Evolutionary conservation across 2,329 filamentous ascomycete species (phyloP).

Genomic region (Plectosphaerella sp.): DNA sequence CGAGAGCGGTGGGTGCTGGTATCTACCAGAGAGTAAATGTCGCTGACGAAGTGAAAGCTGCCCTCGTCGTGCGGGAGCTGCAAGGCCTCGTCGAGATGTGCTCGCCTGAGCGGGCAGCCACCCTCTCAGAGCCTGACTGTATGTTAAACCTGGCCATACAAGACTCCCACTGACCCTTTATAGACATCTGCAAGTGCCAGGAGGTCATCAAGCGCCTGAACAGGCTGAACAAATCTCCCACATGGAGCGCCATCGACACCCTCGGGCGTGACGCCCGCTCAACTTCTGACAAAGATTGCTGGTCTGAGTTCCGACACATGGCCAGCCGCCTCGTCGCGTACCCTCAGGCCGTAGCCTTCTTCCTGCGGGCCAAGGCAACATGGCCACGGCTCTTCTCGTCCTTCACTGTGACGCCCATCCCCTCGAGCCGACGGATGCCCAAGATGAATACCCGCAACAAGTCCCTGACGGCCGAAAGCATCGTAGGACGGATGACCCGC

Average conservation of each 20-base stretch:
- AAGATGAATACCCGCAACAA: constrained; percentile 15
- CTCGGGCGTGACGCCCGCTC: background rate
- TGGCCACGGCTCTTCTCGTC: constrained; percentile 26
- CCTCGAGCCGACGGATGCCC: constrained; percentile 14
- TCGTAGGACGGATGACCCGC: constrained; percentile 17
- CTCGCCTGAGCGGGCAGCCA: too few relatives aligned
- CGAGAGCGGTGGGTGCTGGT: background rate
- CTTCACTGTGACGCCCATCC: constrained; percentile 18
- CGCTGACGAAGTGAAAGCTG: background rate
- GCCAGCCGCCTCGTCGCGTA: background rate
- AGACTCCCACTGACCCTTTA: too few relatives aligned
- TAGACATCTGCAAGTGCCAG: background rate
- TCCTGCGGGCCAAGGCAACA: constrained; percentile 6
- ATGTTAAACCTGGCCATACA: background rate
- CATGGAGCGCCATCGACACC: background rate
- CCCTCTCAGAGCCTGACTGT: background rate
- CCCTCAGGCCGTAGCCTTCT: background rate
- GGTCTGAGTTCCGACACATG: background rate
- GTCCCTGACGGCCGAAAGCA: constrained; percentile 10
- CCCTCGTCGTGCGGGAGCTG: too few relatives aligned
- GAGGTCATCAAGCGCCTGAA: background rate
- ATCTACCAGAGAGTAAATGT: background rate
- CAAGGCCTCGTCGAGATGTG: too few relatives aligned
- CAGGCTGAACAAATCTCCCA: background rate
- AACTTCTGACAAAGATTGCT: background rate